Conservation (phyloP, 768 basidiomycete genomes). For the Lactifluus pinguis region DNA sequence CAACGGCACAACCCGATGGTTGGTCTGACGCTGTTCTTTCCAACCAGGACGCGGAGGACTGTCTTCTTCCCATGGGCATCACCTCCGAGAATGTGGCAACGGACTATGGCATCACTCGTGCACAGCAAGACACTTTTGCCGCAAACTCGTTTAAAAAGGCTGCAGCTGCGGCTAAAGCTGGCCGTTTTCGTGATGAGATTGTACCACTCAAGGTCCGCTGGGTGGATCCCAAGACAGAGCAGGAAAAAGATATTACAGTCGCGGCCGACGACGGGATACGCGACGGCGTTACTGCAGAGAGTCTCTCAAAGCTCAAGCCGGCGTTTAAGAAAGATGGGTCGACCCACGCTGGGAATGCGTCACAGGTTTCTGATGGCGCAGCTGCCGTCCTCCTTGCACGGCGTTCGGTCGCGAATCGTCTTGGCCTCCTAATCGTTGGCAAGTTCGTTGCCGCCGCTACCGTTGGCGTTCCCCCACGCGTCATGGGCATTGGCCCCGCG, state of each 20-base stretch:
- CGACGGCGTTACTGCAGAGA: conserved; percentile 73
- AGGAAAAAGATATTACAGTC: conserved; percentile 57
- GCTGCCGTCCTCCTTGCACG: conserved; percentile 81
- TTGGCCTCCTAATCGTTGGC: conserved; percentile 79
- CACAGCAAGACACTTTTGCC: conserved; percentile 76
- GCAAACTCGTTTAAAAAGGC: conserved; percentile 82
- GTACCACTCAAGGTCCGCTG: conserved; percentile 66
- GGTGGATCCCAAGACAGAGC: conserved; percentile 65
- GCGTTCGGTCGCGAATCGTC: conserved; percentile 68
- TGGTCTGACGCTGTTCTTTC: conserved; percentile 58
- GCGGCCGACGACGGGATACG: conserved; percentile 81
- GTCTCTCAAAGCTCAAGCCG: conserved; percentile 74
- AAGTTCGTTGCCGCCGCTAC: conserved; percentile 67
- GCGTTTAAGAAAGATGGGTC: conserved; percentile 67
- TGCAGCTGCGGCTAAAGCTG: conserved; percentile 66
- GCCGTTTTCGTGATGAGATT: conserved; percentile 79
- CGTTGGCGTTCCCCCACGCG: conserved; percentile 76
- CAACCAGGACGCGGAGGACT: conserved; percentile 68
- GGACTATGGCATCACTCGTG: conserved; percentile 66
- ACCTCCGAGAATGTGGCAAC: conserved; percentile 89
- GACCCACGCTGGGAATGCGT: conserved; percentile 83
- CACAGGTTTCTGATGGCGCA: conserved; percentile 88
- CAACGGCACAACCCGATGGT: conserved; percentile 43
- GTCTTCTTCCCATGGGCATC: conserved; percentile 83
- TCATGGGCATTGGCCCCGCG: conserved; percentile 91